Evolutionary conservation across 129 eudicot species (phyloP), one percentile per base, ranked within the genome.

Genomic region (Dittrichia graveolens): DNA sequence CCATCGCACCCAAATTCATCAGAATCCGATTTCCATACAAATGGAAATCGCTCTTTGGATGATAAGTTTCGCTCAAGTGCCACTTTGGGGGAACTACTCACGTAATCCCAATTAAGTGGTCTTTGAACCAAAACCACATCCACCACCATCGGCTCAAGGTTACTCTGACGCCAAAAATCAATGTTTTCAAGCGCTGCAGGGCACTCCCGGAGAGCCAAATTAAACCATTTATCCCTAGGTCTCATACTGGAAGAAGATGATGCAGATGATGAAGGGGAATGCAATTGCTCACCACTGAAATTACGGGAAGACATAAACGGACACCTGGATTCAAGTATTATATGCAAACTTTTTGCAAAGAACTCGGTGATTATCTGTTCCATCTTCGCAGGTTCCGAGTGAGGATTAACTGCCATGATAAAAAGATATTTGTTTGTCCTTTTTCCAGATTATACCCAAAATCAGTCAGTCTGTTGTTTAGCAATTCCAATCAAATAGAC

Each of bases 281-380:
- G 82, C 12, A 82, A n/a, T 19, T 86, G 96, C 43, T 90, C 96
- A 13, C 98, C 91, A 41, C 96, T 89, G 62, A 78, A 87, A 75
- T 87, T 89, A 31, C 93, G 89, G 0, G 96, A 89, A 1, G 95
- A 90, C 16, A 86, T 87, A 61, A 79, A 89, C 2, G 95, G 92
- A 59, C 84, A 84, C 50, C 98, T 82, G 2, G 95, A 87, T 77
- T 93, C 98, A 56, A 93, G 86, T 75, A 93, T 76, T 72, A 90
- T 88, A 67, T 94, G 96, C 12, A 87, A 84, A 70, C 87, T 87
- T 82, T 94, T 94, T 0, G 95, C 84, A 58, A 87, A 88, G 52
- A 90, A 85, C 49, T 90, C 96, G 45, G 95, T 88, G 59, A 94
- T 87, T 47, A 94, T 90, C 68, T 90, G 98, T 76, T 90, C 96